Conservation (phyloP, 2,329 filamentous ascomycete species). For the Ilyonectria sp. region DNA sequence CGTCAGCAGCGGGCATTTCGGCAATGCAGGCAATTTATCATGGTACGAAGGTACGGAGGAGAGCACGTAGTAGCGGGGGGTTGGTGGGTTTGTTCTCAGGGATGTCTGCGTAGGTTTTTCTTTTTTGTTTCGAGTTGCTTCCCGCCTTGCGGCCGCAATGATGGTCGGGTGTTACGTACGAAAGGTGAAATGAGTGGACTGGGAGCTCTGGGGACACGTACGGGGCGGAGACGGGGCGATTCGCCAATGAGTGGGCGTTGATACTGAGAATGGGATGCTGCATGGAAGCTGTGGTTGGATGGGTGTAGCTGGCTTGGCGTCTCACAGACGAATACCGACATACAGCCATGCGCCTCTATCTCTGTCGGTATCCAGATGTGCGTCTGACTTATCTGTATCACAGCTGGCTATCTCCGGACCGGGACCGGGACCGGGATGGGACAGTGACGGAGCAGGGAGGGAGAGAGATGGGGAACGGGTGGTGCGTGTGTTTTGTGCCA, state of each 20-base stretch:
- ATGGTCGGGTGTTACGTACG: constrained; percentile 27
- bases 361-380: constrained; percentile 5
- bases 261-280: constrained; percentile 7
- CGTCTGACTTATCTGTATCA: constrained; percentile 8
- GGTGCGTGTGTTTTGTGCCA: constrained; percentile 22
- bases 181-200: constrained; percentile 10
- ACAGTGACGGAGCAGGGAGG: neutral
- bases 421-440: constrained; percentile 28
- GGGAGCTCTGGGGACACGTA: neutral
- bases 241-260: constrained; percentile 19
- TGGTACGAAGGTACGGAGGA: constrained; percentile 4
- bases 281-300: constrained; percentile 8
- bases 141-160: constrained; percentile 23
- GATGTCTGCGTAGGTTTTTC: constrained; percentile 6
- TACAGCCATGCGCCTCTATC: constrained; percentile 23
- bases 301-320: constrained; percentile 20
- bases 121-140: neutral
- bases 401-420: constrained; percentile 27
- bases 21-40: constrained; percentile 25
- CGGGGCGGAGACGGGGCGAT: constrained; percentile 5
- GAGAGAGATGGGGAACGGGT: constrained; percentile 9
- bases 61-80: constrained; percentile 11
- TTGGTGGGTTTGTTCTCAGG: neutral
- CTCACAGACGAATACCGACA: constrained; percentile 18
- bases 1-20: constrained; percentile 15